Evolutionary conservation across 164 flowering plant genomes (phyloP).

Genomic region (Warburgia ugandensis): DNA sequence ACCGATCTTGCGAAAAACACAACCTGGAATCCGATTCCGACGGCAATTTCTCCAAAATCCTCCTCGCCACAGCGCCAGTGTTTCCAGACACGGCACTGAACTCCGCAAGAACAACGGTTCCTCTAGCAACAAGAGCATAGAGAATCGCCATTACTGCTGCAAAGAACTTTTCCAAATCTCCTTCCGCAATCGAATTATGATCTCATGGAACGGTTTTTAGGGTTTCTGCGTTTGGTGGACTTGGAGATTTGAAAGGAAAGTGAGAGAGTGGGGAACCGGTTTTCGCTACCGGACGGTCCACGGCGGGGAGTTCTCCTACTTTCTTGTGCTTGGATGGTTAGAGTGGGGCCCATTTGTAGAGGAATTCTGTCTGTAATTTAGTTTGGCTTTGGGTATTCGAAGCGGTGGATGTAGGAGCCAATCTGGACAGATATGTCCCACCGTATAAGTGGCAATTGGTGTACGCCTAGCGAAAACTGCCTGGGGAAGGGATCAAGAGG

Average conservation of each 20-base stretch:
- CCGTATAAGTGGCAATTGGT: too few species aligned
- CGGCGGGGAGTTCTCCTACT: too few species aligned
- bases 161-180: background rate
- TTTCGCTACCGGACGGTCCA: conserved; percentile 3
- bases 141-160: conserved; percentile 65
- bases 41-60: conserved; percentile 81
- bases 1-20: conserved; percentile 92
- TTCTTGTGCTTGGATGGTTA: too few species aligned
- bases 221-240: too few species aligned
- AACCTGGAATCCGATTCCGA: conserved; percentile 60
- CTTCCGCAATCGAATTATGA: background rate
- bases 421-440: too few species aligned
- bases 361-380: too few species aligned
- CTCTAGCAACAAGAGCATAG: conserved; percentile 84
- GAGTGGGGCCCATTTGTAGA: too few species aligned
- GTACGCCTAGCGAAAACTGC: too few species aligned
- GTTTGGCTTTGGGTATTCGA: too few species aligned
- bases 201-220: conserved; percentile 1
- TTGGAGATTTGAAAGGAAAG: too few species aligned
- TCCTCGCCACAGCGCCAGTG: conserved; percentile 72
- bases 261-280: background rate
- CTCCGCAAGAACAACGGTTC: conserved; percentile 80
- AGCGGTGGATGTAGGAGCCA: too few species aligned
- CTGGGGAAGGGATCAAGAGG: too few species aligned
- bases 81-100: conserved; percentile 94